Base-by-base conservation (phyloP, 1,139 yeast species). In the Diutina pseudorugosa region DNA sequence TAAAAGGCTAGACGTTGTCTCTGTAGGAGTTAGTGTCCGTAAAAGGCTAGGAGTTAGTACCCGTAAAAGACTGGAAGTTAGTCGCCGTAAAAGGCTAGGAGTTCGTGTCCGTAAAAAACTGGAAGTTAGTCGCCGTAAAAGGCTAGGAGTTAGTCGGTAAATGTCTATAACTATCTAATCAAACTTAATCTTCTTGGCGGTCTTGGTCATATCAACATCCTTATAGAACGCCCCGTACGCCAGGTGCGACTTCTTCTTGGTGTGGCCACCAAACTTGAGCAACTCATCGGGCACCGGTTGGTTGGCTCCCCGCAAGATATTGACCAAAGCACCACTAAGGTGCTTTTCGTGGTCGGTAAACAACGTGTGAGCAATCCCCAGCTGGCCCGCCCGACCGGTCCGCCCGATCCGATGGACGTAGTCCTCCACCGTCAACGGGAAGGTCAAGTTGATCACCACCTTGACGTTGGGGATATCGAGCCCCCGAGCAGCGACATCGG, bases 401-500 rank as follows among this genome's bases (percentile, higher is more conserved):
- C 98, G 85, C 59, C 98, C 98, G 60, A 93, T 93, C 71, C 98
- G 82, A 68, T 93, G 98, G 51, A 93, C 98, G 63, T 93, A 93
- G 71, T 94, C 98, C 70, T 93, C 99, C 23, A 89, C 95, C 0
- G 98, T 93, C 62, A 94, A 78, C 51, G 99, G 99, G 83, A 93
- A 93, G 3, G 98, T 93, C 68, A 94, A 76, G 68, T 93, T 93
- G 66, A 93, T 90, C 51, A 93, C 99, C 33, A 90, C 88, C 68
- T 91, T 93, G 59, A 93, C 99, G 61, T 94, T 89, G 52, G 99
- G 98, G 61, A 93, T 93, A 69, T 93, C 99, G 60, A 93, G 78
- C 57, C 99, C 99, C 73, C 99, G 82, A 41, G 98, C 98, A 49
- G 99, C 99, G 53, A 93, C 99, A 73, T 94, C 98, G 1, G 99